Base-by-base conservation (phyloP, 2,329 filamentous ascomycete genomes). In the Coniochaeta sp. region DNA sequence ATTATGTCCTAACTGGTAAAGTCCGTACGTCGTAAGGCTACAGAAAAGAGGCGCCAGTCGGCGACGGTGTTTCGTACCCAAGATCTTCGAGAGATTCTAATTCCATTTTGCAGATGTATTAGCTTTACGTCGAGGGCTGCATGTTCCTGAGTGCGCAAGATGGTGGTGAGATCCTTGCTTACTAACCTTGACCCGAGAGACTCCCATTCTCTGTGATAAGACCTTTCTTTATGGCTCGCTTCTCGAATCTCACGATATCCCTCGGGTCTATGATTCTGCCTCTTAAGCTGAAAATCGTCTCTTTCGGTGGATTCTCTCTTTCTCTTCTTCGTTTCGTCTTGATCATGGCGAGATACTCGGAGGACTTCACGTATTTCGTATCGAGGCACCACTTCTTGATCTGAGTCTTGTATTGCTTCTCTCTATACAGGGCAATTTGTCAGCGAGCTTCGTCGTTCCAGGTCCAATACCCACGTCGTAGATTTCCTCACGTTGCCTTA, bases 371-470 rank as follows among this genome's bases (percentile, higher is more conserved):
- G 61, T 72, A 72, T 63, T 72, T 72, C 55, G 66, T 71, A 60
- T 69, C 68, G 16, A 72, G 68, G 24, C 66, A 70, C 70, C 70
- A 72, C 58, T 71, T 69, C 57, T 71, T 71, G 57, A 72, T 64
- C 58, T 71, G 70, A 2, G 66, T 69, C 62, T 71, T 72, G 66
- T 71, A 72, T 42, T 72, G 70, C 60, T 71, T 69, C 60, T 68
- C 64, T 14, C 69, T 67, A 17, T 38, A 44, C 30, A 5, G 56
- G 32, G 8, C n/a, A 12, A 63, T 28, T 16, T 17, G 24, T 59
- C 3, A 47, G 32, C 22, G 12, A 32, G 30, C 30, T 32, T 28
- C 40, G 42, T 58, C n/a, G 34, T 57, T 60, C 30, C 19, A 32
- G 40, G 16, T n/a, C 14, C 12, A 32, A 40, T n/a, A 22, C 58